These are phyloP conservation scores for Scenedesmus sp. DNA, from an alignment of 163 green algal genomes.

Conservation along the genomic window DNA sequence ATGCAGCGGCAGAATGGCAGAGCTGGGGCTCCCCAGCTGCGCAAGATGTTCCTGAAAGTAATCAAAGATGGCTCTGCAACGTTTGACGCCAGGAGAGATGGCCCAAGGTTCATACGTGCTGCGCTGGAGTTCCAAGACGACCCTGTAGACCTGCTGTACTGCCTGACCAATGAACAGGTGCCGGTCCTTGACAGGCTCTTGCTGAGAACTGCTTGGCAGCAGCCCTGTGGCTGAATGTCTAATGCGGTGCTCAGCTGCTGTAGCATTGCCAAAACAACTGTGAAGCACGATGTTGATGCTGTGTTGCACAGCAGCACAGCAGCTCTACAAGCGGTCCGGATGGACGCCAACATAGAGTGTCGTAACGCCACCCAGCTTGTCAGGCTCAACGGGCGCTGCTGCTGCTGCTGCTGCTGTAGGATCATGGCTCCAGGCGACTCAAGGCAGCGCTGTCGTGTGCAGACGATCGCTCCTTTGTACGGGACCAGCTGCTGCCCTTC, in stretches of 20 bases:
- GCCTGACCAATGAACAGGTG: conserved; percentile 46
- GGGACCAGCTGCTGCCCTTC: conserved; percentile 45
- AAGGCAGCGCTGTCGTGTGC: conserved; percentile 27
- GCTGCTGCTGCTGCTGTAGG: conserved; percentile 30
- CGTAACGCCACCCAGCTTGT: background rate
- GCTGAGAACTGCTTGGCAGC: no score
- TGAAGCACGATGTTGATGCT: no score
- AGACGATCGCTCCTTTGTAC: conserved; percentile 11
- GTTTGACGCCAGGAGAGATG: conserved; percentile 21
- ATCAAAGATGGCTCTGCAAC: conserved; percentile 19
- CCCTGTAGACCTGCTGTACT: conserved; percentile 55
- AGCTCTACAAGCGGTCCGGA: no score
- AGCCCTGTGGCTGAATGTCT: no score
- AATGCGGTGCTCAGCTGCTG: no score
- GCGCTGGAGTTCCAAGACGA: conserved; percentile 47
- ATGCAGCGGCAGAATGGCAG: background rate
- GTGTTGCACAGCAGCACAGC: no score
- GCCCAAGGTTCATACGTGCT: conserved; percentile 47
- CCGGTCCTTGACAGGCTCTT: background rate
- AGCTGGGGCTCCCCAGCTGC: background rate
- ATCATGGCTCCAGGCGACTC: conserved; percentile 32
- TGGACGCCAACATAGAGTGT: no score
- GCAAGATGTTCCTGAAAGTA: conserved; percentile 47
- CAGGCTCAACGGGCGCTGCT: background rate
- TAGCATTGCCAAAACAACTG: no score